Base-by-base conservation (phyloP, 164 flowering plant genomes). In the Nelumbo lutea region DNA sequence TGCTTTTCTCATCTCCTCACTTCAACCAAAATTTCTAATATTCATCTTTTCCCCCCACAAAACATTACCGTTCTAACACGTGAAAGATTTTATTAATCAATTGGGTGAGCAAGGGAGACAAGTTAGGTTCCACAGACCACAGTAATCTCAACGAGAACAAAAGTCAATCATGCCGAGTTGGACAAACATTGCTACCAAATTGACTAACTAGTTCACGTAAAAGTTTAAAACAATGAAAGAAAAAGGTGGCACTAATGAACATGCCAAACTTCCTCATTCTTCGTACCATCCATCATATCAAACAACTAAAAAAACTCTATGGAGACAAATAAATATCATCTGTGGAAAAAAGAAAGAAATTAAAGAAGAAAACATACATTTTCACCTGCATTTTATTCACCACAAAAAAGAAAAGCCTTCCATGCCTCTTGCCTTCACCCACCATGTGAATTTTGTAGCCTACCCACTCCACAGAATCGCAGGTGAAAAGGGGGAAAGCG, bases 341-440 rank as follows among this genome's bases (percentile, higher is more conserved):
- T 61, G 56, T 64, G 68, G 44, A 41, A 59, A 61, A 52, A 3
- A 39, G 5, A 39, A 41, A 38, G 46, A 38, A 15, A 57, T 6
- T 38, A 38, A 3, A 13, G 53, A 59, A 27, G 5, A 38, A 14
- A 56, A 10, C 62, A 77, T 75, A 73, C 78, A 77, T 66, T 66
- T 78, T 70, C 81, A 74, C 84, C 82, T 82, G 84, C 82, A 75
- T 67, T 81, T 80, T 79, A 81, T 81, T 82, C 86, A 81, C 78
- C 78, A 76, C 79, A 81, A 80, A 81, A 82, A 70, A 27, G 27
- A 72, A 66, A 59, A 59, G 45, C 70, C 68, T 62, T 70, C 68
- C 60, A 56, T 72, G 64, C 68, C 83, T 77, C 80, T 78, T 15
- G 52, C 66, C 52, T 71, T 69, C 66, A 68, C 64, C 73, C 75